Base-by-base conservation (phyloP, 176 grass and related monocot species). In the Lolium perenne region DNA sequence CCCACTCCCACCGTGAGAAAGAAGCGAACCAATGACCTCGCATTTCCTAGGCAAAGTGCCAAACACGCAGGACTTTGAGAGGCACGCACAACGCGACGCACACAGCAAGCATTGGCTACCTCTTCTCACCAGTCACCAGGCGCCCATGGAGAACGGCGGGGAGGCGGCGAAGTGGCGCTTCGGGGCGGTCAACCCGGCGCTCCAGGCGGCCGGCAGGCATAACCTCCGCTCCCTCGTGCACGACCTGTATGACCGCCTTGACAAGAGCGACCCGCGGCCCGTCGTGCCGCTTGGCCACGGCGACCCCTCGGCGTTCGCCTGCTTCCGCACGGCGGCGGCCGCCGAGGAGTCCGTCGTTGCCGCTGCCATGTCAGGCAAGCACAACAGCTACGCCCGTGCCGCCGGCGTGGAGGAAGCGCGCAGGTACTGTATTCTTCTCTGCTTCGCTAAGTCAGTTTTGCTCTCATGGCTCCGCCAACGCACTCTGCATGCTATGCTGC, bases 231-330 rank as follows among this genome's bases (percentile, higher is more conserved):
- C 77, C 35, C 17, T 90, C 15, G 77, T 86, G 0, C 1, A 17
- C 22, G 8, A 51, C 8, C 0, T 90, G 3, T 76, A 26, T 23
- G 76, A 6, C 78, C 50, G 40, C 88, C 17, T 90, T 2, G 77
- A 90, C 77, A 32, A 0, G 51, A 49, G 0, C 71, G 78, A 86
- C 71, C 59, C 83, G 47, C 62, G 88, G 20, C 61, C 71, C 20
- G 10, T 85, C 3, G 83, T 26, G 71, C 83, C 88, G 83, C 88
- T 90, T 38, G 83, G 25, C 48, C 78, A 82, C 83, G 88, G 88
- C 38, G 88, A 90, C 78, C 88, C 88, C 18, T 77, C 88, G 6
- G 50, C 83, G 9, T 90, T 90, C 83, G 17, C 83, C 2, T 90
- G 78, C 83, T 90, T 90, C 83, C 76, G 83, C 70, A 26, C 78